Base-by-base conservation (phyloP, 2,329 filamentous ascomycete species). In the Alternaria longipes region DNA sequence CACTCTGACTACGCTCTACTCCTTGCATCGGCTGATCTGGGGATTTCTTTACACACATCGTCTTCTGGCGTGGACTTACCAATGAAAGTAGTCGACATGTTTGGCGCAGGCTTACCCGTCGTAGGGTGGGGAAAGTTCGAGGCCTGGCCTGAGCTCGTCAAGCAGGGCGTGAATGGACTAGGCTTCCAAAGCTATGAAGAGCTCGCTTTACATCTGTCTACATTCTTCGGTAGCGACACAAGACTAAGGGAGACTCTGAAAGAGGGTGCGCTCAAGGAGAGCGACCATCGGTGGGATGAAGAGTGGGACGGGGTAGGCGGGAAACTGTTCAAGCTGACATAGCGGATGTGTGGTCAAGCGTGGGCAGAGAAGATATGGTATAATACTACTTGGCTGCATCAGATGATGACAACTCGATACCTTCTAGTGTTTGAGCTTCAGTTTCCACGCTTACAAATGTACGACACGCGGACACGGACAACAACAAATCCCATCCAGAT, bases 31-130 rank as follows among this genome's bases (percentile, higher is more conserved):
- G 93, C 95, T 3, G 94, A 97, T 71, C 83, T 99, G 0, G 95
- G 95, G 9, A 88, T 99, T 24, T 97, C 92, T 58, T 83, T 99
- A 26, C 95, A 99, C 81, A 97, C 89, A 66, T 97, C 93, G 14
- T 96, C 91, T 67, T 97, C 93, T 3, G 95, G 95, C 1, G 93
- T 99, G 0, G 95, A 99, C 79, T 83, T 99, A 20, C 95, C 95
- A 0, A 99, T 99, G 95, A 99, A 99, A 81, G 93, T 99, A 1
- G 94, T 99, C 14, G 95, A 99, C 77, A 97, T 99, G 94, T 98
- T 99, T 77, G 95, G 95, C 3, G 91, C 94, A 0, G 95, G 94
- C 0, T 82, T 99, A 28, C 95, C 95, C 0, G 95, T 99, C 0
- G 89, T 90, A 0, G 94, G 93, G 4, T 98, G 95, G 85, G 87